phyloP scores from a whole-genome alignment of 345 rosid genomes.

The Pistacia atlantica region DNA sequence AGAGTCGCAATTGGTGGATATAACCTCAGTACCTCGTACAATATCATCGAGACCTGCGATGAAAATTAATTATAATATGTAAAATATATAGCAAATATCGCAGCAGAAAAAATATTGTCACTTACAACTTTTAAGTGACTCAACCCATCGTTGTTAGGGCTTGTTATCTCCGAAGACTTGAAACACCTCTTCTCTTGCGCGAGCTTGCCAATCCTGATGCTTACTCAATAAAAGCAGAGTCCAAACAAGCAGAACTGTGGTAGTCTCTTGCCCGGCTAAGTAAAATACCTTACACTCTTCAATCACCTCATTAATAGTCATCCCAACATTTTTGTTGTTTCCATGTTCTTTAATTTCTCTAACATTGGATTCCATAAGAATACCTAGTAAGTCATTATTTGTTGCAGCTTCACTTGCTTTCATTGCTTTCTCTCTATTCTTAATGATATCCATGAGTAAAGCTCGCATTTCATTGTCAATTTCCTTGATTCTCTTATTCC shows the following conservation, averaged over 20 bases:
- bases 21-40: conserved; percentile 43
- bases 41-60: conserved; percentile 35
- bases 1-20: conserved; percentile 32
- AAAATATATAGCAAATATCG: background rate
- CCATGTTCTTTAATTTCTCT: conserved; percentile 31
- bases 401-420: conserved; percentile 25
- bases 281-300: conserved; percentile 73
- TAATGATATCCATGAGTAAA: conserved; percentile 37
- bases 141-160: conserved; percentile 34
- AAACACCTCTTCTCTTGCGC: conserved; percentile 59
- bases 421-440: conserved; percentile 38
- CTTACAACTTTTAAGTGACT: conserved; percentile 54
- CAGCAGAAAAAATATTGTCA: background rate
- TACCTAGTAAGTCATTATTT: conserved; percentile 38
- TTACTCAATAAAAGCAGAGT: conserved; percentile 49
- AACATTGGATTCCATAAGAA: conserved; percentile 51
- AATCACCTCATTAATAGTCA: conserved; percentile 48
- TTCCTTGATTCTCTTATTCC: conserved; percentile 41
- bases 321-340: conserved; percentile 20
- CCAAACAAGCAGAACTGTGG: conserved; percentile 58
- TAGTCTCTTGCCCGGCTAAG: conserved; percentile 68
- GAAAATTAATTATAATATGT: background rate
- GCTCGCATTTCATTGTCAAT: conserved; percentile 32
- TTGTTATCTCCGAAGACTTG: conserved; percentile 42
- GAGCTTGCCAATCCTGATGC: conserved; percentile 61